These are phyloP conservation scores for Salix suchowensis DNA, from an alignment of 345 rosid species.

Conservation along the genomic window DNA sequence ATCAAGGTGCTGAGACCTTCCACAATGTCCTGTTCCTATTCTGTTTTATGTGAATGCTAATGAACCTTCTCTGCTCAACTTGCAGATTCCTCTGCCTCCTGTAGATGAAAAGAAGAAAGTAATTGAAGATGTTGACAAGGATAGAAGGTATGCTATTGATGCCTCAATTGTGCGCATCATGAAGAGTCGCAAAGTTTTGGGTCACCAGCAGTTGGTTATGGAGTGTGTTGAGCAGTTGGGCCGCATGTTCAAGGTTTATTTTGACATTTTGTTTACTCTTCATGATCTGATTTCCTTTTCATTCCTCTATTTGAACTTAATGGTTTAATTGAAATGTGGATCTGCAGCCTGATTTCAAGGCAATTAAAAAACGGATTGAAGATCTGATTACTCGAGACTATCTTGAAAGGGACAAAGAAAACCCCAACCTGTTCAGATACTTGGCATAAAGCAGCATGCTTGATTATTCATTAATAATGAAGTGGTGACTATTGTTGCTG, in stretches of 20 bases:
- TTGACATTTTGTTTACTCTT: background rate
- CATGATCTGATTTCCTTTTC: background rate
- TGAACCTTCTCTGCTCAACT: background rate
- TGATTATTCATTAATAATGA: constrained; percentile 6
- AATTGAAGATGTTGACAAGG: constrained; percentile 37
- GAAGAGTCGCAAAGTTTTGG: constrained; percentile 45
- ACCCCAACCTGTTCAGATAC: constrained; percentile 28
- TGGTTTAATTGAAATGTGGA: background rate
- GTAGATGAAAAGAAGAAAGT: constrained; percentile 35
- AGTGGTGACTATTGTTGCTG: constrained; percentile 11
- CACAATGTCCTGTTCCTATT: background rate
- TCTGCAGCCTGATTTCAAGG: constrained; percentile 45
- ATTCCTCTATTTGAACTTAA: background rate
- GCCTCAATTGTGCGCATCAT: constrained; percentile 47
- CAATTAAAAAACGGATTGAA: constrained; percentile 39
- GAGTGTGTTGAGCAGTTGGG: constrained; percentile 41
- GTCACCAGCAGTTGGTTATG: constrained; percentile 35
- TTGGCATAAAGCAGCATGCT: constrained; percentile 25
- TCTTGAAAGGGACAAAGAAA: constrained; percentile 38
- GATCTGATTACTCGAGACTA: constrained; percentile 34
- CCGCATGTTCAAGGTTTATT: constrained; percentile 31
- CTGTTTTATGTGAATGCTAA: background rate
- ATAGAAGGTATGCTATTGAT: constrained; percentile 36
- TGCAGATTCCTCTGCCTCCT: constrained; percentile 38
- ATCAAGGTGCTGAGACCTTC: constrained; percentile 31